Evolutionary conservation across 768 basidiomycete genomes (phyloP).

Genomic region (Podaxis mareebaensis): DNA sequence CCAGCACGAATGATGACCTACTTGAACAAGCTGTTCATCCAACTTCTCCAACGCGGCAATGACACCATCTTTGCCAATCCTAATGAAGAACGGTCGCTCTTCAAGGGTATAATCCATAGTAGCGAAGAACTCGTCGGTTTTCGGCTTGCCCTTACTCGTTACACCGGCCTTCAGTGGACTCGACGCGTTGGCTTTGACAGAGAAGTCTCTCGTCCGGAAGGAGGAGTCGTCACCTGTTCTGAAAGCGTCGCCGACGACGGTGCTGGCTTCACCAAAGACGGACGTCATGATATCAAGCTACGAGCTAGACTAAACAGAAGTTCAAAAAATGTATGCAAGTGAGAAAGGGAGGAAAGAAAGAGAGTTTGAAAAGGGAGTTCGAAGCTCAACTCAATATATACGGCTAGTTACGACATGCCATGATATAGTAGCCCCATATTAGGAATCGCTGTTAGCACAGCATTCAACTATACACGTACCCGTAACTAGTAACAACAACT

Average conservation of each 20-base stretch:
- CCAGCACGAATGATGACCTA: constrained; percentile 23
- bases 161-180: constrained; percentile 12
- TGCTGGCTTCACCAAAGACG: constrained; percentile 43
- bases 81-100: constrained; percentile 71
- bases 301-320: not conserved
- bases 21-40: constrained; percentile 59
- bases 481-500: not conserved
- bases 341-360: not conserved
- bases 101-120: constrained; percentile 50
- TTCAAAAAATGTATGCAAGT: not conserved
- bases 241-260: constrained; percentile 43
- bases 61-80: constrained; percentile 65
- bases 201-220: constrained; percentile 10
- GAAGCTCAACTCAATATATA: not conserved
- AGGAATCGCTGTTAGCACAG: not conserved
- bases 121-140: constrained; percentile 41
- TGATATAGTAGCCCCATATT: not conserved
- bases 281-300: constrained; percentile 29
- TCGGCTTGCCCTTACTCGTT: constrained; percentile 13
- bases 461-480: not conserved
- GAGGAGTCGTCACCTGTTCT: constrained; percentile 25
- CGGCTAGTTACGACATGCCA: not conserved
- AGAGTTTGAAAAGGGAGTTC: not conserved
- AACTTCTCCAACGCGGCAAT: constrained; percentile 70
- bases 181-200: constrained; percentile 9